Conservation (phyloP, 495 filamentous ascomycete genomes). For the Trichocladium antarcticum region DNA sequence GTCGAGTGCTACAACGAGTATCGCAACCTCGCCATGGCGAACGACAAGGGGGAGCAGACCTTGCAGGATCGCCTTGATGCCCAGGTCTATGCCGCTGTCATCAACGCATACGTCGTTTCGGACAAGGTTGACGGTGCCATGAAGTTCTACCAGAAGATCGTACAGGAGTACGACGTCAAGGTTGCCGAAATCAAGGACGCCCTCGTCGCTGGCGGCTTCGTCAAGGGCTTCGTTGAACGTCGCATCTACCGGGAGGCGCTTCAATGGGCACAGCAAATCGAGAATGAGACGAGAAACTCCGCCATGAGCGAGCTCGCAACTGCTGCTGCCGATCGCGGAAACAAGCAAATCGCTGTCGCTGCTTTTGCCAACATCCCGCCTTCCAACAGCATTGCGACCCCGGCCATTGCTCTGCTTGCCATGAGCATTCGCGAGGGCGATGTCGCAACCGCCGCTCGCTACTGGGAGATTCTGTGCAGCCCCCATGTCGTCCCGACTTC, state of each 20-base stretch:
- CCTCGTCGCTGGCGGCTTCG: conserved; percentile 59
- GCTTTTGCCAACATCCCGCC: conserved; percentile 51
- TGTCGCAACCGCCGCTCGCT: conserved; percentile 58
- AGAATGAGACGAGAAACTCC: conserved; percentile 22
- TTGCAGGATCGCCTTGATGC: conserved; percentile 65
- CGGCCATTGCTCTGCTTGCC: conserved; percentile 76
- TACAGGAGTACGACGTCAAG: conserved; percentile 46
- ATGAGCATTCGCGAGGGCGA: conserved; percentile 72
- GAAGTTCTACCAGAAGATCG: conserved; percentile 72
- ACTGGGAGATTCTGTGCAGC: conserved; percentile 61
- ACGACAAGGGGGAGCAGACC: conserved; percentile 64
- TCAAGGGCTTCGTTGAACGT: conserved; percentile 55
- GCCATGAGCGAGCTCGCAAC: conserved; percentile 39
- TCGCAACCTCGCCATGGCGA: conserved; percentile 65
- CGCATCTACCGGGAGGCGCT: conserved; percentile 58
- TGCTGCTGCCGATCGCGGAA: conserved; percentile 66
- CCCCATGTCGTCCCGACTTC: conserved; percentile 46
- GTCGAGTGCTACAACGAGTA: conserved; percentile 95
- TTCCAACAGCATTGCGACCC: conserved; percentile 41
- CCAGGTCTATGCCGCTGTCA: conserved; percentile 74
- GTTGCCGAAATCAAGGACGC: conserved; percentile 51
- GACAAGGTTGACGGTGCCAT: conserved; percentile 65
- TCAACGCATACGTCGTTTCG: conserved; percentile 74
- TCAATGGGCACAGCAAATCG: conserved; percentile 46
- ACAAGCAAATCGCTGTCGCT: conserved; percentile 55